A percentile compares a stretch with the other conserved stretches of the same genome.
Evolutionary conservation across 352 stramenopile genomes (phyloP).

Genomic region (Elongisporangium prolatum): DNA sequence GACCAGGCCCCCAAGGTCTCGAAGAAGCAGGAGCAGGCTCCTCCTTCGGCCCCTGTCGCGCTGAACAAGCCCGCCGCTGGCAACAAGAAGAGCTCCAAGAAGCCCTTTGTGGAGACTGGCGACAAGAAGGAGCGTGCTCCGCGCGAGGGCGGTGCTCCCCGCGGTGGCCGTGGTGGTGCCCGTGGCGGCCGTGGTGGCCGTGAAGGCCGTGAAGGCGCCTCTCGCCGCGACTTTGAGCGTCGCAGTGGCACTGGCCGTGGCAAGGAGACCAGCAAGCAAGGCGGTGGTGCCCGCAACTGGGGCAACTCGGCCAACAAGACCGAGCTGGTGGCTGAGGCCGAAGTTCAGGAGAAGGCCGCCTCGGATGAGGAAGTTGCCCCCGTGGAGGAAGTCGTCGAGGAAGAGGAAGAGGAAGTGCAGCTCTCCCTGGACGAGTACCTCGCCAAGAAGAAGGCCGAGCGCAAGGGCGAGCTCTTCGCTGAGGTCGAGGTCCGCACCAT

Average conservation of each 20-base stretch:
- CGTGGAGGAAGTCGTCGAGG: conserved; percentile 40
- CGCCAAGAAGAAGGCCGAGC: conserved; percentile 74
- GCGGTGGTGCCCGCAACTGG: conserved; percentile 95
- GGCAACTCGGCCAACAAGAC: conserved; percentile 92
- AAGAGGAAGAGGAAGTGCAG: conserved; percentile 83
- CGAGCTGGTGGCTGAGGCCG: conserved; percentile 68
- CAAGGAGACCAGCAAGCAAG: conserved; percentile 94
- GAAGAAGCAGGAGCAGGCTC: conserved; percentile 45
- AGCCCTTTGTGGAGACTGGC: conserved; percentile 32
- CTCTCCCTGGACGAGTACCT: conserved; percentile 80
- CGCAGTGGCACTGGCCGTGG: conserved; percentile 94
- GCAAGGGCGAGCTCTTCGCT: conserved; percentile 75
- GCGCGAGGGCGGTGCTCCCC: conserved; percentile 37
- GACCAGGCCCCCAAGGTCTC: conserved; percentile 54
- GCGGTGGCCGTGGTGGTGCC: conserved; percentile 39
- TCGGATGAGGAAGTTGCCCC: conserved; percentile 56
- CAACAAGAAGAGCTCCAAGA: conserved; percentile 81
- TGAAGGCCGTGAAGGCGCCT: conserved; percentile 28
- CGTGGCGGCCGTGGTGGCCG: conserved; percentile 40
- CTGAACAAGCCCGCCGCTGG: conserved; percentile 82
- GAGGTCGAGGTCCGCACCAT: conserved; percentile 83
- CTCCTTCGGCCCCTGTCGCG: conserved; percentile 48
- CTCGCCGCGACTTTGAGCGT: conserved; percentile 90
- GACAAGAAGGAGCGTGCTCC: conserved; percentile 57
- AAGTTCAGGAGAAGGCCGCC: conserved; percentile 46